Percentiles rank a stretch among this genome's conserved stretches.
phyloP scores from a whole-genome alignment of 176 grass and related monocot genomes.

The Metroxylon sagu region DNA sequence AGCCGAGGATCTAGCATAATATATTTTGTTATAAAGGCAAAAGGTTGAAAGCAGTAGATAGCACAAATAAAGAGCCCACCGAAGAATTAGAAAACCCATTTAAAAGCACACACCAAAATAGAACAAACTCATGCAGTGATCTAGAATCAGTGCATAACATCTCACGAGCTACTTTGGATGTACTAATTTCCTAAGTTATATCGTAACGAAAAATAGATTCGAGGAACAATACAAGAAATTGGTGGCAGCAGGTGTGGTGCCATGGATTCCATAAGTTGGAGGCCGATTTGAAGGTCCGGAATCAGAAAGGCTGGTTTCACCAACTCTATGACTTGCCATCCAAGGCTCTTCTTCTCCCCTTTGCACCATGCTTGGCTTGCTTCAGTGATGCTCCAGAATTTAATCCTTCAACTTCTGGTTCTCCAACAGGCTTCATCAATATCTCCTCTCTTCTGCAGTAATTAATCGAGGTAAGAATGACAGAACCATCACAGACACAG shows the following conservation, averaged over 20 bases:
- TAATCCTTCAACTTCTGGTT: neutral
- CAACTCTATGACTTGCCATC: constrained; percentile 8
- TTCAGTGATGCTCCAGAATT: neutral
- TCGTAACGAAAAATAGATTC: neutral
- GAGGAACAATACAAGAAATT: constrained; percentile 15
- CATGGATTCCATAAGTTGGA: neutral
- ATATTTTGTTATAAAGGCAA: neutral
- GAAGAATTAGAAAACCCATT: constrained; percentile 3
- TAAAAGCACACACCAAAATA: neutral
- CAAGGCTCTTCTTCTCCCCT: neutral
- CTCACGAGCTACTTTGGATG: too few species aligned
- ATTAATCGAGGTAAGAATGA: constrained; percentile 5
- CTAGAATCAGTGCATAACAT: too few species aligned
- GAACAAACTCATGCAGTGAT: neutral
- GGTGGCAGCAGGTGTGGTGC: constrained; percentile 1
- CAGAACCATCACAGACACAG: constrained; percentile 5
- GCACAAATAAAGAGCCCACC: constrained; percentile 16
- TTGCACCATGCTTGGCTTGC: neutral
- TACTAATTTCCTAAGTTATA: too few species aligned
- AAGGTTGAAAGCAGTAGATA: constrained; percentile 6
- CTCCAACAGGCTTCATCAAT: too few species aligned
- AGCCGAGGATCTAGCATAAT: neutral
- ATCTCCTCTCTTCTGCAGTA: neutral
- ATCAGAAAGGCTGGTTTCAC: constrained; percentile 1
- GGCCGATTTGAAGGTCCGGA: neutral